phyloP scores from a whole-genome alignment of 768 basidiomycete species.

The Asterophora lycoperdoides region DNA sequence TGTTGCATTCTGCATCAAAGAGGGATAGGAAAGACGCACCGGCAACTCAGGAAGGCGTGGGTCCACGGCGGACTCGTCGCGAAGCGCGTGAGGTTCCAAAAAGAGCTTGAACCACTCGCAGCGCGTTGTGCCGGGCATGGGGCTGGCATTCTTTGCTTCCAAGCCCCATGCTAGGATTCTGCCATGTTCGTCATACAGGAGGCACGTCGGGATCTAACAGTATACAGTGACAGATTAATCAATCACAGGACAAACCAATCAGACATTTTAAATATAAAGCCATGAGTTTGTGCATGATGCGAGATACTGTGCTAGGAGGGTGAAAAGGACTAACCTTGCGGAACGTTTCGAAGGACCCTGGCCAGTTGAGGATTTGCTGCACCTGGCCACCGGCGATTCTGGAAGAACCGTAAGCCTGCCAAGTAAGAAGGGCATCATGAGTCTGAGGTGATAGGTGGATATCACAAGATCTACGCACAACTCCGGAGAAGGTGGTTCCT shows the following conservation, averaged over 20 bases:
- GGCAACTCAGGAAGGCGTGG: constrained; percentile 77
- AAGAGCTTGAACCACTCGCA: constrained; percentile 81
- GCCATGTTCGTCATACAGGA: constrained; percentile 73
- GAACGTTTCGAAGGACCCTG: constrained; percentile 81
- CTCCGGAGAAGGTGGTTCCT: constrained; percentile 88
- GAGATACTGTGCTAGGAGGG: not conserved
- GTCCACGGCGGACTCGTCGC: constrained; percentile 67
- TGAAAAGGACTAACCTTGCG: constrained; percentile 50
- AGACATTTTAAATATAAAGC: too few relatives aligned
- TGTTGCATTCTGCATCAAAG: too few relatives aligned
- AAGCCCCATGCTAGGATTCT: constrained; percentile 80
- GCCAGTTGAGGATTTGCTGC: constrained; percentile 86
- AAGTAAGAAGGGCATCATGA: constrained; percentile 4
- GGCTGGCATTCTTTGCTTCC: constrained; percentile 78
- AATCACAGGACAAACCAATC: constrained; percentile 5
- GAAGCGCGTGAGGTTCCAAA: constrained; percentile 75
- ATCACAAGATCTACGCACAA: constrained; percentile 46
- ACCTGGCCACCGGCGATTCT: constrained; percentile 75
- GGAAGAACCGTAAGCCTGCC: constrained; percentile 80
- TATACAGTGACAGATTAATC: not conserved
- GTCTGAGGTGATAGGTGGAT: not conserved
- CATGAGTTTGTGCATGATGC: too few relatives aligned
- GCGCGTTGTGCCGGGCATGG: constrained; percentile 55
- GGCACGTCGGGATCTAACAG: constrained; percentile 70
- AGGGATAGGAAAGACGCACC: constrained; percentile 39